Evolutionary conservation across 768 basidiomycete species (phyloP).

Genomic region (Termitomyces sp.): DNA sequence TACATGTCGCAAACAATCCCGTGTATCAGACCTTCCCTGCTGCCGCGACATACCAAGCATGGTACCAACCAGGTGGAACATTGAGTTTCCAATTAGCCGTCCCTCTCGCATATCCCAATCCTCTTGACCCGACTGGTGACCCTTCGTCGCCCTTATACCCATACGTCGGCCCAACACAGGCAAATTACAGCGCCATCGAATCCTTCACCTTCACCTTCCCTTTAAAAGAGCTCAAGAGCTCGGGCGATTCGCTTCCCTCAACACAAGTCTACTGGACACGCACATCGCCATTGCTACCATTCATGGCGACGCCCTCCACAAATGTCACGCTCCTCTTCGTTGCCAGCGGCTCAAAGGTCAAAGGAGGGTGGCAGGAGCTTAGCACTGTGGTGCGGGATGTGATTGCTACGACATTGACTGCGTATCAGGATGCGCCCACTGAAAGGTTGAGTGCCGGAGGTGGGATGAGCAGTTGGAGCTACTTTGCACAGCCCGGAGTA

Average conservation of each 20-base stretch:
- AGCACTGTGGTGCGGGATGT: slow-evolving; percentile 6
- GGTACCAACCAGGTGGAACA: slow-evolving; percentile 15
- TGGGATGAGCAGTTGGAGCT: slow-evolving; percentile 5
- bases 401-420: slow-evolving; percentile 11
- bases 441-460: slow-evolving; percentile 10
- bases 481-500: neutral
- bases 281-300: slow-evolving; percentile 18
- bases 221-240: slow-evolving; percentile 5
- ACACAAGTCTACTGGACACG: slow-evolving; percentile 20
- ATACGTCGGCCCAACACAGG: slow-evolving; percentile 16
- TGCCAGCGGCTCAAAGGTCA: slow-evolving; percentile 15
- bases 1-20: slow-evolving; percentile 23
- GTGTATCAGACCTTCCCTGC: slow-evolving; percentile 20
- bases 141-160: slow-evolving; percentile 15
- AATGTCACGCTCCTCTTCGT: slow-evolving; percentile 13
- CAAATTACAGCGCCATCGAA: slow-evolving; percentile 19
- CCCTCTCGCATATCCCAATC: slow-evolving; percentile 22
- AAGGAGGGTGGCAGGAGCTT: slow-evolving; percentile 12
- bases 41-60: slow-evolving; percentile 7
- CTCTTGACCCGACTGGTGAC: slow-evolving; percentile 19
- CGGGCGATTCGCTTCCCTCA: slow-evolving; percentile 9
- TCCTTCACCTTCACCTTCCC: slow-evolving; percentile 23
- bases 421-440: slow-evolving; percentile 15
- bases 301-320: slow-evolving; percentile 19
- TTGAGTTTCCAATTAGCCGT: slow-evolving; percentile 17